A percentile compares a stretch with the other conserved stretches of the same genome.
phyloP scores from a whole-genome alignment of 192 early-diverging fungal genomes.

The Backusella parvicylindrica region DNA sequence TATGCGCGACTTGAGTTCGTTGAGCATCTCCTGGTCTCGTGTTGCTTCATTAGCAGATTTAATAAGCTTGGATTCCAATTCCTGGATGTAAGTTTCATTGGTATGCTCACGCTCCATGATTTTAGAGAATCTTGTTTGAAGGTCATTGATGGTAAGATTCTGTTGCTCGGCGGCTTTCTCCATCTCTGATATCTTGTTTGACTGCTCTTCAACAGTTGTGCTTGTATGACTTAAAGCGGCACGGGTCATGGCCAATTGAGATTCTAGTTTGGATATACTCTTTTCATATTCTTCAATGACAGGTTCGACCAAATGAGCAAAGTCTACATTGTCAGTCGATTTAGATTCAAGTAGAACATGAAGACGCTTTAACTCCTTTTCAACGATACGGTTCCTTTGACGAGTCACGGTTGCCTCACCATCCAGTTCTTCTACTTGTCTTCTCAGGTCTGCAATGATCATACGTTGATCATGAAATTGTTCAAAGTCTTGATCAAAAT shows the following conservation, averaged over 20 bases:
- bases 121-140: constrained; percentile 40
- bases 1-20: constrained; percentile 33
- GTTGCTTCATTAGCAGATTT: constrained; percentile 26
- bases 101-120: constrained; percentile 42
- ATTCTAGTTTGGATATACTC: constrained; percentile 58
- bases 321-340: constrained; percentile 19
- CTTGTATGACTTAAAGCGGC: constrained; percentile 56
- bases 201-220: constrained; percentile 51
- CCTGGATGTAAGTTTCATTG: constrained; percentile 48
- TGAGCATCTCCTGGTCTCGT: constrained; percentile 33
- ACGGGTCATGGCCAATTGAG: constrained; percentile 50
- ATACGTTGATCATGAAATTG: constrained; percentile 28
- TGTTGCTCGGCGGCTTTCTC: constrained; percentile 41
- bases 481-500: constrained; percentile 7
- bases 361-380: constrained; percentile 17
- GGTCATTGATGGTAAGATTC: constrained; percentile 38
- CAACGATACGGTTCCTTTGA: constrained; percentile 20
- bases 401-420: constrained; percentile 23
- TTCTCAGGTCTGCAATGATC: constrained; percentile 22
- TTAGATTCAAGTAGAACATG: constrained; percentile 14
- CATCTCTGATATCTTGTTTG: constrained; percentile 44
- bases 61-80: constrained; percentile 32
- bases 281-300: constrained; percentile 72
- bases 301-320: constrained; percentile 54
- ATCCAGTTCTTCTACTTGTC: constrained; percentile 32